These are phyloP conservation scores for Erigeron canadensis DNA, from an alignment of 129 eudicot species.

Conservation along the genomic window DNA sequence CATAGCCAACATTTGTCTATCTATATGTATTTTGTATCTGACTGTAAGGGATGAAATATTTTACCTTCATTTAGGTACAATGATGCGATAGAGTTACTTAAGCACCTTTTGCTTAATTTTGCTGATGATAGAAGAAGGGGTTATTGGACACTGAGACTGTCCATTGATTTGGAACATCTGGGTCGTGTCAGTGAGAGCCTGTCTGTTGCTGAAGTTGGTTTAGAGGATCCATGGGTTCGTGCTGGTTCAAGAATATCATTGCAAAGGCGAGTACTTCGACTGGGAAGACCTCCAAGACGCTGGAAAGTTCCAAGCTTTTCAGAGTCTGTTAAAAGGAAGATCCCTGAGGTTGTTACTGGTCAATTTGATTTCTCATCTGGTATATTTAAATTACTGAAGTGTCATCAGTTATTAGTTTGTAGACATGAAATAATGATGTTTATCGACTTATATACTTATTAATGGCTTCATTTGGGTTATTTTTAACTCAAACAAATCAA, in stretches of 20 bases:
- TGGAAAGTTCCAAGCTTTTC: constrained; percentile 83
- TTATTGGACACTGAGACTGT: constrained; percentile 91
- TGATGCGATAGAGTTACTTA: constrained; percentile 74
- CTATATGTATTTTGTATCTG: neutral
- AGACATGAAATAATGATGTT: constrained; percentile 2
- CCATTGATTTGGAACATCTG: constrained; percentile 82
- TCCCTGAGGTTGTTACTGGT: constrained; percentile 57
- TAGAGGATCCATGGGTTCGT: constrained; percentile 90
- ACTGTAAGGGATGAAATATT: constrained; percentile 13
- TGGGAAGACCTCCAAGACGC: constrained; percentile 93
- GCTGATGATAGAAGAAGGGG: constrained; percentile 85
- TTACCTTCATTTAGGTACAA: constrained; percentile 49
- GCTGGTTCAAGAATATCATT: constrained; percentile 83
- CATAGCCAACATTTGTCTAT: neutral
- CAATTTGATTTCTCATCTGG: neutral
- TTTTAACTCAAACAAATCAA: neutral
- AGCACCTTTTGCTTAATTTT: constrained; percentile 49
- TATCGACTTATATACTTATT: neutral
- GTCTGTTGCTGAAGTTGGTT: constrained; percentile 70
- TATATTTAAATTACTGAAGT: neutral
- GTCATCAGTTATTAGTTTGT: neutral
- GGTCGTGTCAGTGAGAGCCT: constrained; percentile 76
- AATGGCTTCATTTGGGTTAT: neutral
- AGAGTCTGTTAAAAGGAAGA: constrained; percentile 72
- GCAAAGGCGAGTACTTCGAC: constrained; percentile 81